Base-by-base conservation (phyloP, 1,139 yeast genomes). In the Diutina pseudorugosa region DNA sequence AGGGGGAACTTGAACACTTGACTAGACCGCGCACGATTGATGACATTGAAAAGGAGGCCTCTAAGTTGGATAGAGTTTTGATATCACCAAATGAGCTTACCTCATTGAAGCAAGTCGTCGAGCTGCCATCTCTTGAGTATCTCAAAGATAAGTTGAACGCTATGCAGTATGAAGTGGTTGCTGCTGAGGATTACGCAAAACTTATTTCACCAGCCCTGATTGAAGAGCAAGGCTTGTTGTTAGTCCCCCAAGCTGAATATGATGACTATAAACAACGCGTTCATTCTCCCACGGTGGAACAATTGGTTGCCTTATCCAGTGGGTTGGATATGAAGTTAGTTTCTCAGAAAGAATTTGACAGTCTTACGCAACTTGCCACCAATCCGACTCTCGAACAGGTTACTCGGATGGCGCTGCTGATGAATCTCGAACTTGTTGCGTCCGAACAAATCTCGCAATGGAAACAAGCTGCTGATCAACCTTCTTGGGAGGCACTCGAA, bases 81-180 rank as follows among this genome's bases (percentile, higher is more conserved):
- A 16, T 45, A 7, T 33, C 49, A 9, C 27, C 27, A 9, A 41
- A n/a, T 11, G 36, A 45, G 19, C 16, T 14, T 4, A 14, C n/a
- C n/a, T 5, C 5, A 3, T 8, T 25, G 36, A 19, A 27, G 18
- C 11, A 7, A 7, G 21, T 8, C 5, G 19, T 54, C 21, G 58
- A 56, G 4, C 21, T 54, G 19, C 65, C 65, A 3, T 44, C 59
- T 0, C 27, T 61, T 25, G 68, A 67, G 1, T 61, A 60, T 41
- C 44, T 67, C 14, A 53, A 59, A 0, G 56, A 60, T 8, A 67
- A 63, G 40, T 33, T 45, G 8, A 19, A 25, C 11, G 12, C 18
- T 4, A 8, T n/a, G 12, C 14, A 18, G 18, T 45, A 25, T 12
- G 40, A 25, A n/a, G 40, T 33, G 36, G 40, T 45, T 5, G 5